A percentile compares a stretch with the other conserved stretches of the same genome.
Conservation (phyloP, 2,329 filamentous ascomycete genomes). For the Thermomyces lanuginosus region DNA sequence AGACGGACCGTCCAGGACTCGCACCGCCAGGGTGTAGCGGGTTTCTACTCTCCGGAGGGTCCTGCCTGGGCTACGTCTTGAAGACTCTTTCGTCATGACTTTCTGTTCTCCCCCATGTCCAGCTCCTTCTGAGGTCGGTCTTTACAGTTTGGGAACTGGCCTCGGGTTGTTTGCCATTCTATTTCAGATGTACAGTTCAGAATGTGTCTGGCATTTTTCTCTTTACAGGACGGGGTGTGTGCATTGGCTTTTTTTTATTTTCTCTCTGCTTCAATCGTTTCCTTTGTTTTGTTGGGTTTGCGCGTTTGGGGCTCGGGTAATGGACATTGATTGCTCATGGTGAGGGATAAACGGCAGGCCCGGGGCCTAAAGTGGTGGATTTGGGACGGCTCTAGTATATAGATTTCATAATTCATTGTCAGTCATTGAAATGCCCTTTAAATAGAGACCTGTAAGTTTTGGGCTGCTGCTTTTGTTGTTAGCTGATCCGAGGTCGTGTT, state of each 20-base stretch:
- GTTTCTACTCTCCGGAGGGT: neutral
- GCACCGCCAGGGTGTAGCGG: neutral
- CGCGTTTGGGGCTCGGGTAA: constrained; percentile 3
- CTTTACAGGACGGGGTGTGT: constrained; percentile 5
- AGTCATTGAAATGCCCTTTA: neutral
- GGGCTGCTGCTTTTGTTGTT: neutral
- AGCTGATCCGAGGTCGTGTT: too few relatives aligned
- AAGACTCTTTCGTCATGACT: neutral
- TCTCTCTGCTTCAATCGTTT: constrained; percentile 7
- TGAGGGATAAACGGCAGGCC: too few relatives aligned
- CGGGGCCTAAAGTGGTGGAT: too few relatives aligned
- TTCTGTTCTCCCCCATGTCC: neutral
- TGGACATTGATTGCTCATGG: constrained; percentile 5
- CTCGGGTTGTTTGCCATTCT: constrained; percentile 1
- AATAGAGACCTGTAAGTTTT: neutral
- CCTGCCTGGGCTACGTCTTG: neutral
- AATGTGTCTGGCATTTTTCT: constrained; percentile 8
- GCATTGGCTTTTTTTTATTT: constrained; percentile 6
- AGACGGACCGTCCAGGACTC: neutral
- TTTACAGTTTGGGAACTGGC: neutral
- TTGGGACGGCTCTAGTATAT: too few relatives aligned
- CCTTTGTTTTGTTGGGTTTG: constrained; percentile 3
- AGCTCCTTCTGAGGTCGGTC: neutral
- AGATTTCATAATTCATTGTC: constrained; percentile 1
- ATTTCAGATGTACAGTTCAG: constrained; percentile 8